Base-by-base conservation (phyloP, 2,329 filamentous ascomycete species). In the Ambrosiella cleistominuta region DNA sequence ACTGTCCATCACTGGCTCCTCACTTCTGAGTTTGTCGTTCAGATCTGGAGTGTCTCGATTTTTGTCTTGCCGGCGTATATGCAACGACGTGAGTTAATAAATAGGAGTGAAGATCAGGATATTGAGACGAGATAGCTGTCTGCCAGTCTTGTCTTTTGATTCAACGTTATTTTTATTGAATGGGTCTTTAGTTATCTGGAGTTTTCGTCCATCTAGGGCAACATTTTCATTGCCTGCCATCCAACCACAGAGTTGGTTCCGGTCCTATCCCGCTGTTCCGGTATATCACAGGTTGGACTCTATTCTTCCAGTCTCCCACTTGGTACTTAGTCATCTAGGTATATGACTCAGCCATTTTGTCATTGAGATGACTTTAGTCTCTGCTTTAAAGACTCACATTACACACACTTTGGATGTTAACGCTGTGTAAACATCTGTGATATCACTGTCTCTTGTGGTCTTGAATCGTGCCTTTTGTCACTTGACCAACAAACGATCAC, bases 51-150 rank as follows among this genome's bases (percentile, higher is more conserved):
- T 53, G 35, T 53, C 51, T 39, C 37, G 51, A 53, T 38, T 53
- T 27, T 53, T 53, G 51, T 53, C 51, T 53, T 53, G 51, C 40
- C 51, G 51, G 51, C 40, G 27, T 17, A 47, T 36, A 37, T 53
- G 35, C 51, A 36, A 53, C 51, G 51, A 53, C 51, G 37, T 53
- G 35, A n/a, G 35, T 37, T 53, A 36, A 36, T 36, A 5, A 13
- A 47, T 15, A 5, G 44, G 19, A 8, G 19, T 47, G n/a, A 47
- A 15, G 13, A 47, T 15, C n/a, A 11, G 7, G 13, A 47, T 47
- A 47, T 47, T 47, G n/a, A 47, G 44, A 17, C 44, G 15, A 47
- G n/a, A 47, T 47, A 47, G n/a, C 44, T 8, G 2, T 17, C 5
- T 47, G 9, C 15, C n/a, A 8, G 51, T 53, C 12, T n/a, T 38